These are phyloP conservation scores for Xylariaceae sp. DNA, from an alignment of 2,329 filamentous ascomycete species.

Conservation along the genomic window DNA sequence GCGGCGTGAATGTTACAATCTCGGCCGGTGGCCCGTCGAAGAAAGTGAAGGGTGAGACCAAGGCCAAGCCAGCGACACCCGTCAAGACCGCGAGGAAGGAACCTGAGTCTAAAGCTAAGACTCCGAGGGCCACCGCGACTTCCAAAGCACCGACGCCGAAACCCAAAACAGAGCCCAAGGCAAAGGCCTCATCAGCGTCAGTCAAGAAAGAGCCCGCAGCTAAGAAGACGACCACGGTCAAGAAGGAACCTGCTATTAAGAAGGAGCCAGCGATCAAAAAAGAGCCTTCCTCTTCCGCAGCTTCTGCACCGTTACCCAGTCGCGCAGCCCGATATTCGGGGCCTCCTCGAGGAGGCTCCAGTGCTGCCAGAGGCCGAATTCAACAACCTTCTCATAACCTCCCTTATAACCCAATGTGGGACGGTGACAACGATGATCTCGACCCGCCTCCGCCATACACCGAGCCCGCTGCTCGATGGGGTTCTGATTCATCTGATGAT, in stretches of 20 bases:
- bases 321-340: too few relatives aligned
- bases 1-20: constrained; percentile 27
- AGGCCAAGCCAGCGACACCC: constrained; percentile 16
- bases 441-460: too few relatives aligned
- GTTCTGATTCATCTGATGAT: too few relatives aligned
- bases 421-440: too few relatives aligned
- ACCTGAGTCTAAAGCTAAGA: constrained; percentile 2
- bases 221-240: background rate
- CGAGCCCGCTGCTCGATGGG: too few relatives aligned
- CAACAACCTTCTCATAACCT: too few relatives aligned
- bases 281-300: background rate
- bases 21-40: constrained; percentile 18
- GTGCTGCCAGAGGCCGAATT: too few relatives aligned
- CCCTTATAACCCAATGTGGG: too few relatives aligned
- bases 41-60: constrained; percentile 6
- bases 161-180: constrained; percentile 16
- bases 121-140: constrained; percentile 2
- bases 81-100: constrained; percentile 7
- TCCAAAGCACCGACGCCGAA: constrained; percentile 6
- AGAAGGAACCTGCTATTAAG: background rate
- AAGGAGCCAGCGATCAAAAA: background rate
- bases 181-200: constrained; percentile 7
- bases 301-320: background rate
- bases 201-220: background rate
- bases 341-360: too few relatives aligned